Evolutionary conservation across 371 early-diverging fungal genomes (phyloP).

Genomic region (Rhizopus microsporus): DNA sequence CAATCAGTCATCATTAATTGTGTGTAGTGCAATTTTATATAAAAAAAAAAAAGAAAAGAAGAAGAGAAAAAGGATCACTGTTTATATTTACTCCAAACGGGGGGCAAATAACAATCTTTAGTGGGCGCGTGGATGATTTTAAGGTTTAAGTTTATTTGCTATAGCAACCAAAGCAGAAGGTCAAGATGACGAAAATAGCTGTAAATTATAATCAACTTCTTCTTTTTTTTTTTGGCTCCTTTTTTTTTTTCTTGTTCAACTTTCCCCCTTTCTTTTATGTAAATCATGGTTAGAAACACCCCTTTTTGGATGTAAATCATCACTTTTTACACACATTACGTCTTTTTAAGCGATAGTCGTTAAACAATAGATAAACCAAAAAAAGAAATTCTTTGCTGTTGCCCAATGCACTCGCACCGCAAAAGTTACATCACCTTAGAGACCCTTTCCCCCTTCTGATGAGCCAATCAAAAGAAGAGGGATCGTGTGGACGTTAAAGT

Average conservation of each 20-base stretch:
- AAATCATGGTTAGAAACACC: too few relatives aligned
- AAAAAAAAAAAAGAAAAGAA: not conserved
- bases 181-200: not conserved
- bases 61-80: not conserved
- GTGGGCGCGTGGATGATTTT: not conserved
- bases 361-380: too few relatives aligned
- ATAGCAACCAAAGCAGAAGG: not conserved
- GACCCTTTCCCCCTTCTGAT: too few relatives aligned
- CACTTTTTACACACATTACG: too few relatives aligned
- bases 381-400: too few relatives aligned
- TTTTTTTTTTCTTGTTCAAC: not conserved
- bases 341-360: too few relatives aligned
- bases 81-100: conserved; percentile 1
- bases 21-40: not conserved
- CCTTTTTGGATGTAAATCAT: not conserved
- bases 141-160: not conserved
- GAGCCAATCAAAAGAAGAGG: too few relatives aligned
- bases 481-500: too few relatives aligned
- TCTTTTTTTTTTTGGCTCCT: not conserved
- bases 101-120: not conserved
- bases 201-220: not conserved
- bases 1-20: conserved; percentile 2
- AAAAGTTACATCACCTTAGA: too few relatives aligned
- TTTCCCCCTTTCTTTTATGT: not conserved
- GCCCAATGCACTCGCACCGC: too few relatives aligned